Evolutionary conservation across 1,139 yeast genomes (phyloP), one percentile per base, ranked within the genome.

Genomic region (Torulaspora globosa): DNA sequence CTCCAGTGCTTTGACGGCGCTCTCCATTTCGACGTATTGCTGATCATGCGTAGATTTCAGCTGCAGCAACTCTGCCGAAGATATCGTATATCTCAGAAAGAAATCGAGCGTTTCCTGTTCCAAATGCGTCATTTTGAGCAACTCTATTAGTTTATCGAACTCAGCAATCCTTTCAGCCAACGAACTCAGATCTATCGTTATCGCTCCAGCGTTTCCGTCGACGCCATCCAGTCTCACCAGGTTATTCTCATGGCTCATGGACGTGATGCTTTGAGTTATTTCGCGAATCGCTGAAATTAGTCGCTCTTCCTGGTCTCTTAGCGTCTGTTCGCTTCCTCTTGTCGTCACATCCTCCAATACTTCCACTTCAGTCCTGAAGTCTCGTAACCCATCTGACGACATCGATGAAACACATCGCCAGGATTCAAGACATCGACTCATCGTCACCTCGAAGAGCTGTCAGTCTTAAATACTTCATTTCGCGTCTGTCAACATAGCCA

Each of bases 101-200:
- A 57, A 55, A 36, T 63, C 67, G 23, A 63, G 42, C 0, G 65
- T 53, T 41, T 63, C 67, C 41, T 62, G 62, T 41, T 60, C 64
- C 44, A 62, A 46, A 51, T 63, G 62, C n/a, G 58, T 48, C 37
- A 50, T 40, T 31, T 55, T 59, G 35, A 63, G 39, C 8, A 55
- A 38, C 16, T 55, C 56, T 8, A 60, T 48, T 11, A 63, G 44
- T 32, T 53, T 34, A 19, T 56, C 52, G 12, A 59, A 53, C 15
- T 59, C 55, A n/a, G 38, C 42, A n/a, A 61, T 50, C 21, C 51
- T 54, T 1, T 30, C 50, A 9, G 45, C 43, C 9, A 63, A 33
- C 11, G 27, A 29, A 15, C 47, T 41, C n/a, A 58, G 56, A 41
- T 63, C 59, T 10, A 60, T 40, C 1, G 47, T 43, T 8, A 24